Base-by-base conservation (phyloP, 208 protist genomes). In the Leptomonas seymouri region DNA sequence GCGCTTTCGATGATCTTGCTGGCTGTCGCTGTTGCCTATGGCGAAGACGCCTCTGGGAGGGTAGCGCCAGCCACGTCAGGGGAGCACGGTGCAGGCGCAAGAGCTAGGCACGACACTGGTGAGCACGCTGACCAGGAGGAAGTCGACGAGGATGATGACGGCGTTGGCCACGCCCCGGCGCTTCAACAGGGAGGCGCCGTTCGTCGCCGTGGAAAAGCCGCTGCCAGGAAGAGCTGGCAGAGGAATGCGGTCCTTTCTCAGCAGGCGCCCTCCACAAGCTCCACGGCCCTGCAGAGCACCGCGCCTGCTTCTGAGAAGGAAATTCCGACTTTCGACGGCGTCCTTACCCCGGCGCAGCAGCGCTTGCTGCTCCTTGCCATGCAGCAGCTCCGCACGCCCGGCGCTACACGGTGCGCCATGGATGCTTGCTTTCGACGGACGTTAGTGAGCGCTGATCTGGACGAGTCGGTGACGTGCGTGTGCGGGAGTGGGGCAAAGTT, bases 401-500 rank as follows among this genome's bases (percentile, higher is more conserved):
- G 71, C 18, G 86, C 86, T 2, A 74, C 86, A 56, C 76, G 86
- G 14, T 86, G 80, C 61, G 76, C 86, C 39, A 70, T 66, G 14
- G 86, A 91, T 55, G 51, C 36, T 3, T 2, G 21, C n/a, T 82
- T 88, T 42, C 79, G 76, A 15, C 53, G 60, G 16, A 20, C 28
- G n/a, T 57, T 91, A 34, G 14, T 81, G 7, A 31, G 70, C 27
- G 58, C 44, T 5, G 51, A 70, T 9, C 36, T 75, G 4, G 59
- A 67, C 9, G 67, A 54, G 31, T 9, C 20, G 2, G 31, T 53
- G 8, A 21, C 48, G 27, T 91, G 86, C 50, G 44, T 76, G 20
- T 91, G 86, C 67, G 82, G 82, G 0, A 88, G 86, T 45, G 78
- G 73, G 16, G 75, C 75, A 28, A 63, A 45, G 28, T 91, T 87